Base-by-base conservation (phyloP, 2,329 filamentous ascomycete species). In the Alternaria longipes region DNA sequence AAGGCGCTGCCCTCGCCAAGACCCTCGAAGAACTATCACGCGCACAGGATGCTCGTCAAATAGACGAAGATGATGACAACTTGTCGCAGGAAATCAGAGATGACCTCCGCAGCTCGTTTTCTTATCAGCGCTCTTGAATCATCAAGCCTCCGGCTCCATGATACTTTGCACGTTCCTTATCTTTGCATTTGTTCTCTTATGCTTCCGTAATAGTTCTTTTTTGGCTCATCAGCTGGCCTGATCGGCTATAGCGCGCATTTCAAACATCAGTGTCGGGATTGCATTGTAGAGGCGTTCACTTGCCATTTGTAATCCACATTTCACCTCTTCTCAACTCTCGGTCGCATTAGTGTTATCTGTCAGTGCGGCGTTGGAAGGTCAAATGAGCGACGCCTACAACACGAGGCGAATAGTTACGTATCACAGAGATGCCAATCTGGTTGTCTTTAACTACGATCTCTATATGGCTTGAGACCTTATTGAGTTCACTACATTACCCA, bases 1-100 rank as follows among this genome's bases (percentile, higher is more conserved):
- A 84, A 47, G 82, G 77, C 18, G 69, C 72, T 26, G 78, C 77
- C 14, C 64, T 84, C 56, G 79, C 80, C 0, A 72, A 69, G 30
- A 80, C 81, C 41, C 62, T 80, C 22, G 71, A 74, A 18, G 68
- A 69, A 2, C 54, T 75, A 20, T 64, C 68, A 14, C 60, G 54
- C 22, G 49, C 52, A 11, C 36, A 54, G 22, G 63, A 70, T 47
- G 42, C 58, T 9, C 24, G 22, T 41, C 54, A 59, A 5, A 56
- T 55, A 20, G 45, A 56, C 34, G 32, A 41, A 28, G 64, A 67
- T 24, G 53, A 62, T 9, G 56, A 60, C 47, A 57, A 61, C 50
- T 16, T 71, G 14, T 62, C 60, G 4, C 59, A 70, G 32, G 57
- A 70, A 9, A 49, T 66, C 22, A 56, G 61, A 28, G 32, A 57